phyloP scores from a whole-genome alignment of 768 basidiomycete genomes.

The Tulasnella sp. region DNA sequence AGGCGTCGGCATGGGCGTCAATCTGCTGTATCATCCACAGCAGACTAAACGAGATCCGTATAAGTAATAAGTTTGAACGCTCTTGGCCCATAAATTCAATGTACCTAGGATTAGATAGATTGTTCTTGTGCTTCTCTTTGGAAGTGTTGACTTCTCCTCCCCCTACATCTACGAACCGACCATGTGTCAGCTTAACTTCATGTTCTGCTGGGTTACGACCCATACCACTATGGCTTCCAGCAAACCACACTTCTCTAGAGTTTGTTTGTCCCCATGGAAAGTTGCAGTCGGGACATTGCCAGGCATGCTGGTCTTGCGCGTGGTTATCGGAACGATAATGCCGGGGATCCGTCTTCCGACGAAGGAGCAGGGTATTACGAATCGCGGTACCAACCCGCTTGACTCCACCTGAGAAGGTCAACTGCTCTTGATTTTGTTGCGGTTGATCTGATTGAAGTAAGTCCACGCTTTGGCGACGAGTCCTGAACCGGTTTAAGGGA shows the following conservation, averaged over 20 bases:
- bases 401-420: neutral
- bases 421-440: neutral
- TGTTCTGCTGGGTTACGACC: neutral
- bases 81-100: neutral
- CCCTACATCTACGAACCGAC: neutral
- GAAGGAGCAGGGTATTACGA: neutral
- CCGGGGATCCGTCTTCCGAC: neutral
- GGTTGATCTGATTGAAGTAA: no score
- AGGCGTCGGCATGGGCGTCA: no score
- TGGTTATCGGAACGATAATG: neutral
- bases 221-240: constrained; percentile 40
- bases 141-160: neutral
- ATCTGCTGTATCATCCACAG: neutral
- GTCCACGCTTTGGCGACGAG: neutral
- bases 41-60: neutral
- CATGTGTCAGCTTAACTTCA: neutral
- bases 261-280: neutral
- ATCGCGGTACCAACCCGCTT: neutral
- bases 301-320: neutral
- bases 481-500: neutral
- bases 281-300: neutral
- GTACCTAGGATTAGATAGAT: neutral
- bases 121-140: neutral
- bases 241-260: constrained; percentile 73
- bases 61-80: neutral